A percentile compares a stretch with the other conserved stretches of the same genome.
These are phyloP conservation scores for Scenedesmus sp. DNA, from an alignment of 163 green algal genomes.

Conservation along the genomic window DNA sequence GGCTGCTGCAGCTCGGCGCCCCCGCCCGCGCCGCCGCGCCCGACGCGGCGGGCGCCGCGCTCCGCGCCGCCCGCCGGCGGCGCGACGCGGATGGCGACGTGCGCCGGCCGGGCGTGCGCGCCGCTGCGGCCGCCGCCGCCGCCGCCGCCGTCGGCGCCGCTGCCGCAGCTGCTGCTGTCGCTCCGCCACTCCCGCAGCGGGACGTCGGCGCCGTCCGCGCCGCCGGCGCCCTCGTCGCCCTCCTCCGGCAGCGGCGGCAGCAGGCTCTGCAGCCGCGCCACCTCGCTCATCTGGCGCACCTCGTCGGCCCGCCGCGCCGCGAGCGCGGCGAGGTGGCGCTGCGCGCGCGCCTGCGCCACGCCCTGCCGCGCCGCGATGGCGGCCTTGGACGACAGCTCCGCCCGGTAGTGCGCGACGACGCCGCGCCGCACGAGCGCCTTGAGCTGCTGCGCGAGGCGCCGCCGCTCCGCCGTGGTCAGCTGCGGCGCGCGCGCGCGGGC, in stretches of 20 bases:
- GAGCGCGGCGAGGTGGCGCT: slow-evolving; percentile 16
- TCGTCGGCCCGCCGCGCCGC: slow-evolving; percentile 5
- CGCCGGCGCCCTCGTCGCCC: too few relatives aligned
- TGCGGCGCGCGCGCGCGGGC: not conserved
- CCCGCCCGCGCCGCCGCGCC: too few relatives aligned
- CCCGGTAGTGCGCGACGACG: not conserved
- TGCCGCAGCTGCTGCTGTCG: too few relatives aligned
- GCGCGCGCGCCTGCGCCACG: not conserved
- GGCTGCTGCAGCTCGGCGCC: too few relatives aligned
- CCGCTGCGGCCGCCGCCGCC: too few relatives aligned
- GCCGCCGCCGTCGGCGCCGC: too few relatives aligned
- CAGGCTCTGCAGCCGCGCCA: slow-evolving; percentile 15
- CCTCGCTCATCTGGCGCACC: not conserved
- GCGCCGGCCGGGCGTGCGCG: too few relatives aligned
- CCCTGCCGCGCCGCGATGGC: not conserved
- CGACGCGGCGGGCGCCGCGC: too few relatives aligned
- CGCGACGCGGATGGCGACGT: too few relatives aligned
- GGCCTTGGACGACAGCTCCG: slow-evolving; percentile 9
- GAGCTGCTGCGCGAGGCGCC: slow-evolving; percentile 1
- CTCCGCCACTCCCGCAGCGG: too few relatives aligned
- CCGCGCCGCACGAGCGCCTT: slow-evolving; percentile 1
- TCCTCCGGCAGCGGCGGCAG: not conserved
- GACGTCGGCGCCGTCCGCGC: too few relatives aligned
- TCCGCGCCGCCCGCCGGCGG: too few relatives aligned
- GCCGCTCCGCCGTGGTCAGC: slow-evolving; percentile 30